phyloP scores from a whole-genome alignment of 495 filamentous ascomycete species.

The Sphaerosporella brunnea region DNA sequence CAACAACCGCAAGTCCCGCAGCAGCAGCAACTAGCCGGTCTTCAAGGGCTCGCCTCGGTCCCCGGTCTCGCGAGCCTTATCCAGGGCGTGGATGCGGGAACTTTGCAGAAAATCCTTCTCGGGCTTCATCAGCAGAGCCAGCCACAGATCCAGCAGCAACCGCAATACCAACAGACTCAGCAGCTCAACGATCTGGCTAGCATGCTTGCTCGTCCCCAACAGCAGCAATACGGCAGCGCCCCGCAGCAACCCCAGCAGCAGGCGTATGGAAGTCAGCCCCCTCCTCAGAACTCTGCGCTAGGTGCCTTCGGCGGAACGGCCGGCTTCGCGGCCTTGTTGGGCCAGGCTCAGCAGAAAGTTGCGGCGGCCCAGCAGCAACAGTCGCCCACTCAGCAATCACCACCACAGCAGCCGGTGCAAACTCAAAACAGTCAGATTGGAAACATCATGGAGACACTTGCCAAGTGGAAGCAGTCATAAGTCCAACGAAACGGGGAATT shows the following conservation, averaged over 20 bases:
- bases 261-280: conserved; percentile 12
- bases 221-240: conserved; percentile 19
- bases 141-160: conserved; percentile 28
- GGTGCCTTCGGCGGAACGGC: conserved; percentile 20
- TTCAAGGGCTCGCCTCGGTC: conserved; percentile 18
- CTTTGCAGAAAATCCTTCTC: conserved; percentile 54
- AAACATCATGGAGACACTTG: conserved; percentile 35
- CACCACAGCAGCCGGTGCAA: conserved; percentile 17
- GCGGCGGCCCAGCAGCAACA: conserved; percentile 14
- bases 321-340: conserved; percentile 20
- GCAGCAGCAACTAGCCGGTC: conserved; percentile 25
- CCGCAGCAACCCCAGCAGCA: conserved; percentile 17
- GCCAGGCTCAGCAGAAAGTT: conserved; percentile 25
- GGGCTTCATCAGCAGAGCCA: conserved; percentile 34
- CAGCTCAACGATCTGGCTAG: conserved; percentile 39
- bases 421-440: conserved; percentile 28
- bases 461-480: conserved; percentile 32
- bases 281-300: conserved; percentile 9
- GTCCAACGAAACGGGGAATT: no score
- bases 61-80: conserved; percentile 40
- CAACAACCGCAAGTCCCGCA: conserved; percentile 8
- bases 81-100: conserved; percentile 48
- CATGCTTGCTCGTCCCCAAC: conserved; percentile 31
- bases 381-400: conserved; percentile 13
- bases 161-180: conserved; percentile 30